Evolutionary conservation across 192 early-diverging fungal genomes (phyloP), one percentile per base, ranked within the genome.

Genomic region (Mortierella antarctica): DNA sequence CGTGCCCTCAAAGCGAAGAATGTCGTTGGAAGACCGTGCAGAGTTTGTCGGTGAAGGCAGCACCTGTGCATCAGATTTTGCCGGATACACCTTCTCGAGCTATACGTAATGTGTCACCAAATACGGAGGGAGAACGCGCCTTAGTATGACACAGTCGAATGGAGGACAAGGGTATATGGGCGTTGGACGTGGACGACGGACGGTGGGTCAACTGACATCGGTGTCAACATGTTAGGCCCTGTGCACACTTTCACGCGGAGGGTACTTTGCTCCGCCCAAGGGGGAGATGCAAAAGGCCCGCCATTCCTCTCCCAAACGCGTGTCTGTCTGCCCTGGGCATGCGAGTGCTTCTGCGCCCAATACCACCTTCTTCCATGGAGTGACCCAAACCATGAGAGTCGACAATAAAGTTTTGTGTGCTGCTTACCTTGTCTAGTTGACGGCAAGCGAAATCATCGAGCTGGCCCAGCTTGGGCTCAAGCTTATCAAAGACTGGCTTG

Each of bases 361-460:
- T 14, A 21, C 42, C 45, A 45, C 53, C 64, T 52, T 66, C 45
- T 15, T 66, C 51, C 17, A 66, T 66, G 64, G 18, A 50, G 64
- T 50, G 51, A 66, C 5, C 51, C 64, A 42, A 66, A 66, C 17
- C 55, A 50, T 13, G 53, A 50, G 11, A 66, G 64, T 41, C 45
- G 64, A 11, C 64, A 50, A 2, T 55, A 21, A 23, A 55, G 53
- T 17, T 41, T 31, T 3, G 31, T 31, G 31, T 31, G 31, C 47
- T 46, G 54, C 91, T 39, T 73, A 97, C 84, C 41, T 88, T 92
- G 62, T 90, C 93, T 31, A 96, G 71, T 76, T 93, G 92, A 13
- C 85, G 89, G 70, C 91, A 94, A 0, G 92, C 95, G 85, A 94
- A 94, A 49, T 88, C 85, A 62, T 96, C 93, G 46, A 94, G 84